These are phyloP conservation scores for Lactarius pseudohatsudake DNA, from an alignment of 768 basidiomycete genomes.

Conservation along the genomic window DNA sequence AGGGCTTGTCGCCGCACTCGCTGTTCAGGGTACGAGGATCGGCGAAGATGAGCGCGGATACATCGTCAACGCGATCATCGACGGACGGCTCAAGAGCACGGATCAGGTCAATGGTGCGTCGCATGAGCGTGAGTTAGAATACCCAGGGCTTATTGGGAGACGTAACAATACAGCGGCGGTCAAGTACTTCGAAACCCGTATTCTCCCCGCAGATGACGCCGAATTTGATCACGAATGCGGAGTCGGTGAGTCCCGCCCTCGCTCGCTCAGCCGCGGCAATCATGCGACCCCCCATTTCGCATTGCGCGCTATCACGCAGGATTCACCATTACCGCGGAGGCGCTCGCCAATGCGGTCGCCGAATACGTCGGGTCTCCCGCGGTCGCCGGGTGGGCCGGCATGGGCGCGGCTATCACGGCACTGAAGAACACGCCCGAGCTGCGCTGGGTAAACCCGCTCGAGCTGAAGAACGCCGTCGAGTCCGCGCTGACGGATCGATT, in stretches of 20 bases:
- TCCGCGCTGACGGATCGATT: constrained; percentile 63
- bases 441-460: constrained; percentile 82
- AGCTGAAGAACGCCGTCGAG: constrained; percentile 81
- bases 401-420: constrained; percentile 64
- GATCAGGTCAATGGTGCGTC: constrained; percentile 86
- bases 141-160: neutral
- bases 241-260: constrained; percentile 62
- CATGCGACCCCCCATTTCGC: neutral
- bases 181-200: constrained; percentile 67
- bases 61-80: constrained; percentile 65
- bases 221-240: constrained; percentile 83
- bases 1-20: constrained; percentile 64
- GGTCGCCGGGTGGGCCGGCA: constrained; percentile 69
- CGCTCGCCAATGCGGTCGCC: constrained; percentile 56
- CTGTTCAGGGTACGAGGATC: constrained; percentile 63
- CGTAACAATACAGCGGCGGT: constrained; percentile 54
- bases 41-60: constrained; percentile 57
- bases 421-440: constrained; percentile 62
- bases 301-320: constrained; percentile 46
- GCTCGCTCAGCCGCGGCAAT: neutral
- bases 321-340: constrained; percentile 68
- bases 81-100: constrained; percentile 67
- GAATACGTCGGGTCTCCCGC: constrained; percentile 56
- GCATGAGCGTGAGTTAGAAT: neutral
- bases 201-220: constrained; percentile 58